Evolutionary conservation across 2,329 filamentous ascomycete species (phyloP), one percentile per base, ranked within the genome.

Genomic region (Bimuria novae-zelandiae): DNA sequence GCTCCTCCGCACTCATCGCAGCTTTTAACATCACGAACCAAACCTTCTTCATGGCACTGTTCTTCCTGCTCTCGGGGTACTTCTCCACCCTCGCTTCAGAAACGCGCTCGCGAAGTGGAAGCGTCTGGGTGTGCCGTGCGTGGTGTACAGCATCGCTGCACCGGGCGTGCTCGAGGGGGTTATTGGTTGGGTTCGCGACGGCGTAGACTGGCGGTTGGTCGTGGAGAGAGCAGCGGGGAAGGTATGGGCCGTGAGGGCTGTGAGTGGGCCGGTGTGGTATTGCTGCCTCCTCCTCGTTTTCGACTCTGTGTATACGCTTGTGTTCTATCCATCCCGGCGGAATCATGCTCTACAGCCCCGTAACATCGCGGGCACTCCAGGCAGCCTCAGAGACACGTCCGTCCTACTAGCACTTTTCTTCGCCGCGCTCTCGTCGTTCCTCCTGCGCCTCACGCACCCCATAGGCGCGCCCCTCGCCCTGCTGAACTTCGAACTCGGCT

Each of bases 41-140:
- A 14, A 59, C 54, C 12, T 65, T 57, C 47, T 64, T 63, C 54
- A 65, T 64, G 61, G 61, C 51, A 3, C 17, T 43, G 3, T 65
- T 63, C 37, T 64, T 63, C 46, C 55, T 64, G 7, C 37, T 65
- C 11, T 62, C 61, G 3, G 61, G 59, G 4, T 62, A 60, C 54
- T 64, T 63, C 36, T 56, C 50, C 19, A 51, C 59, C 2, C 22
- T 58, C 1, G 47, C 59, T 0, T 57, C 52, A 10, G 25, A 16
- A 5, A 59, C 41, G 37, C 43, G 46, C 16, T 2, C 16, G 6
- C 30, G 14, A 65, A 64, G 30, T 48, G 45, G 44, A 62, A 49
- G 43, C 49, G 59, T 12, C 29, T 65, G n/a, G 61, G 57, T n/a
- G 42, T 63, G 1, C 62, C 61, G 25, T 55, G 51, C 3, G 5